Conservation (phyloP, 192 early-diverging fungal genomes). For the Entophlyctis luteolus region DNA sequence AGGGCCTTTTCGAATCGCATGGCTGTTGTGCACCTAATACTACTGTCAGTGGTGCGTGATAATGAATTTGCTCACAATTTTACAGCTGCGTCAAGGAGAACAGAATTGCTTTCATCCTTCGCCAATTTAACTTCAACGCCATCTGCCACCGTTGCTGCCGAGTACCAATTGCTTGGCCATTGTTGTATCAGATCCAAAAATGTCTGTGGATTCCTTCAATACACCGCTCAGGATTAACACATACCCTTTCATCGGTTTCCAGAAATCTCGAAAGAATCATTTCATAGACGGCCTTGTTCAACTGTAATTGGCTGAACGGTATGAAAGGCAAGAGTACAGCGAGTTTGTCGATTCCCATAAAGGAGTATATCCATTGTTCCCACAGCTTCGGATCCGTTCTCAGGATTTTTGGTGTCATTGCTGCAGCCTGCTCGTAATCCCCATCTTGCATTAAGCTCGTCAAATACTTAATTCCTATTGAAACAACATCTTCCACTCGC, state of each 20-base stretch:
- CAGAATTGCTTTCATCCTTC: constrained; percentile 50
- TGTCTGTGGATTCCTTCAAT: constrained; percentile 31
- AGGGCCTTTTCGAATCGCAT: constrained; percentile 75
- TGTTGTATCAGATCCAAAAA: constrained; percentile 61
- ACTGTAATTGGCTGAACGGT: constrained; percentile 66
- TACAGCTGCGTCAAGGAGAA: constrained; percentile 70
- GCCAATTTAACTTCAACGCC: constrained; percentile 66
- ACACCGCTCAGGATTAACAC: neutral
- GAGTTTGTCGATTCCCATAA: constrained; percentile 74
- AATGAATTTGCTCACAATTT: constrained; percentile 58
- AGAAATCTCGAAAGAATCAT: constrained; percentile 75
- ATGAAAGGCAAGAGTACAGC: constrained; percentile 71
- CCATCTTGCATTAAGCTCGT: constrained; percentile 65
- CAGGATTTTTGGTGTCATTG: constrained; percentile 70
- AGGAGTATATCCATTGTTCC: constrained; percentile 90
- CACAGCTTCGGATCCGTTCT: constrained; percentile 65
- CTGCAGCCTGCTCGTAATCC: constrained; percentile 66
- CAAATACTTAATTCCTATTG: constrained; percentile 81
- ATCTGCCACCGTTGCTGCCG: constrained; percentile 67
- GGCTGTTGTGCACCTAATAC: constrained; percentile 39
- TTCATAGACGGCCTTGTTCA: constrained; percentile 80
- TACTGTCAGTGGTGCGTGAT: neutral
- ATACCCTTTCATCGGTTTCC: constrained; percentile 61
- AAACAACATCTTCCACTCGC: constrained; percentile 52
- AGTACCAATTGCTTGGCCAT: constrained; percentile 81